Conservation (phyloP, 2,329 filamentous ascomycete species). For the Monilinia vaccinii-corymbosi region DNA sequence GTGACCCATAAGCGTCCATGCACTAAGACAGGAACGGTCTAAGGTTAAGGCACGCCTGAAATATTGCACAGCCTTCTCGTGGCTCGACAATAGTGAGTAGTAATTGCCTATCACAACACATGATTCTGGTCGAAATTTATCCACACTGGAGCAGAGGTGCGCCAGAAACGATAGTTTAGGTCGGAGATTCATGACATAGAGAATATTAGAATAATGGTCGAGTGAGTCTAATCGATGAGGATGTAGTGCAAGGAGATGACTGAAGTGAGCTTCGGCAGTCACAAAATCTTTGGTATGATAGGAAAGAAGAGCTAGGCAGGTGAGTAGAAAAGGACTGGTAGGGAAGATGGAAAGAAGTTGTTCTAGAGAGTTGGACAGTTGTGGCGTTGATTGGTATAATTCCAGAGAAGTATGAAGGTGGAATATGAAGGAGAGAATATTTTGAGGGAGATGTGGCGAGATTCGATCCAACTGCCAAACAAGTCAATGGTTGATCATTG, state of each 20-base stretch:
- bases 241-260: conserved; percentile 70
- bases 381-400: conserved; percentile 75
- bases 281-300: conserved; percentile 85
- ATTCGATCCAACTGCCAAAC: conserved; percentile 57
- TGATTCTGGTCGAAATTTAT: conserved; percentile 94
- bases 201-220: conserved; percentile 94
- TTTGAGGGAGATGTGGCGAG: conserved; percentile 66
- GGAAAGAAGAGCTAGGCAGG: conserved; percentile 75
- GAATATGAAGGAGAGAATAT: conserved; percentile 91
- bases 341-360: conserved; percentile 82
- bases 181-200: conserved; percentile 82
- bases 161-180: conserved; percentile 90
- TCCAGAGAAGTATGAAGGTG: conserved; percentile 85
- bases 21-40: conserved; percentile 82
- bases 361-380: conserved; percentile 64
- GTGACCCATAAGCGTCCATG: conserved; percentile 98
- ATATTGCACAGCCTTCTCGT: conserved; percentile 97
- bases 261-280: conserved; percentile 57
- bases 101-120: conserved; percentile 97
- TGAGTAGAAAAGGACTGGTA: conserved; percentile 78
- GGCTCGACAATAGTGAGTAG: conserved; percentile 86
- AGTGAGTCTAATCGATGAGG: conserved; percentile 73
- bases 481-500: conserved; percentile 24
- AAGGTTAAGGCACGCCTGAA: conserved; percentile 88
- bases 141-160: conserved; percentile 79